Conservation (phyloP, 768 basidiomycete genomes). For the Boletus patriciae region DNA sequence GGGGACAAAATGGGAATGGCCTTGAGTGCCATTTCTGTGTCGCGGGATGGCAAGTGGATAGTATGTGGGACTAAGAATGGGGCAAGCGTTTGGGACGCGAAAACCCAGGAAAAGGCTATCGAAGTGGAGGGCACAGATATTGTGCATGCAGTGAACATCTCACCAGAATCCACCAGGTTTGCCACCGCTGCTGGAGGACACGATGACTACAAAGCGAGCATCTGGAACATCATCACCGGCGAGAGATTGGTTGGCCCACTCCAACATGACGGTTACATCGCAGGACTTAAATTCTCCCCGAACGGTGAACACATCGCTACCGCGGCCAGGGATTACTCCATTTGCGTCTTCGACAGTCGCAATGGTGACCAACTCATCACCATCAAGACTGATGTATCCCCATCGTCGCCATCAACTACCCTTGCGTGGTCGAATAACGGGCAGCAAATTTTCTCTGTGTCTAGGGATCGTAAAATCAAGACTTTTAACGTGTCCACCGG, state of each 20-base stretch:
- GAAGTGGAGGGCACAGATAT: no score
- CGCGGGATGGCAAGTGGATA: neutral
- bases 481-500: neutral
- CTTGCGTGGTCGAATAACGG: neutral
- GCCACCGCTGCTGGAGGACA: no score
- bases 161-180: no score
- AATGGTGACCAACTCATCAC: neutral
- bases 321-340: neutral
- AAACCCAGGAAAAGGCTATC: no score
- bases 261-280: neutral
- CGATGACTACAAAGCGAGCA: neutral
- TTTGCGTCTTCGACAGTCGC: neutral
- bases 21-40: neutral
- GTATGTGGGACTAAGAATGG: neutral
- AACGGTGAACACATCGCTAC: neutral
- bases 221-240: neutral
- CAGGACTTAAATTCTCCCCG: neutral
- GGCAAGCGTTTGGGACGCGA: neutral
- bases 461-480: neutral
- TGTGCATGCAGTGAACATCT: no score
- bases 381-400: neutral
- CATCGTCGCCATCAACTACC: neutral
- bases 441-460: neutral
- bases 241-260: neutral
- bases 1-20: neutral